Conservation (phyloP, 2,329 filamentous ascomycete species). For the Ascochyta clinopodiicola region DNA sequence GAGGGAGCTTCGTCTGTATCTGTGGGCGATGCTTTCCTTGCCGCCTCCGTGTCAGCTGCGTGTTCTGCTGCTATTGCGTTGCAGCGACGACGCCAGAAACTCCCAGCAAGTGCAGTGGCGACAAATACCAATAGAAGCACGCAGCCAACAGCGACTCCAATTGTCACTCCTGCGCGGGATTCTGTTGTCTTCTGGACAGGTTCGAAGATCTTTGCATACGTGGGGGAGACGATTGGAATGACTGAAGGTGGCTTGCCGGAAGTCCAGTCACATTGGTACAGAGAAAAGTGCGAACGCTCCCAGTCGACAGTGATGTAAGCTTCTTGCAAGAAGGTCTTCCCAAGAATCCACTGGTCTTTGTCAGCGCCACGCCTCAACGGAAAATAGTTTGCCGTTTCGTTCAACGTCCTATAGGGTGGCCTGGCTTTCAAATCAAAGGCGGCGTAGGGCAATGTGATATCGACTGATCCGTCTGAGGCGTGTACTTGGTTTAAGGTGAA, state of each 20-base stretch:
- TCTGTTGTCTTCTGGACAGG: slow-evolving; percentile 5
- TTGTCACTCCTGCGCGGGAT: slow-evolving; percentile 47
- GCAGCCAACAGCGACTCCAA: slow-evolving; percentile 53
- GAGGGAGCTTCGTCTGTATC: slow-evolving; percentile 32
- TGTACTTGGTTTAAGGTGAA: slow-evolving; percentile 51
- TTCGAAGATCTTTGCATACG: slow-evolving; percentile 23
- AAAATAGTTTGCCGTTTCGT: slow-evolving; percentile 70
- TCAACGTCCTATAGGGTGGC: slow-evolving; percentile 60
- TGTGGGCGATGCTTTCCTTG: slow-evolving; percentile 25
- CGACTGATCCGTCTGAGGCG: slow-evolving; percentile 45
- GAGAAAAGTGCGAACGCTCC: slow-evolving; percentile 55
- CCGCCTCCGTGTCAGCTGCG: slow-evolving; percentile 30
- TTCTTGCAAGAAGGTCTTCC: slow-evolving; percentile 74
- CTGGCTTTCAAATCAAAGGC: slow-evolving; percentile 57
- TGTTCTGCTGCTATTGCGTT: slow-evolving; percentile 34
- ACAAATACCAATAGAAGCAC: slow-evolving; percentile 44
- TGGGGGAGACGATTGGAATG: slow-evolving; percentile 42
- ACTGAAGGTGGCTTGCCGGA: slow-evolving; percentile 37
- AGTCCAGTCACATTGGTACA: slow-evolving; percentile 50
- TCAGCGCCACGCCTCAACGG: slow-evolving; percentile 65
- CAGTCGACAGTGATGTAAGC: slow-evolving; percentile 61
- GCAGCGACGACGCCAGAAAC: slow-evolving; percentile 41
- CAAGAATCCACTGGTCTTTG: slow-evolving; percentile 65
- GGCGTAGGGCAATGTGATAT: slow-evolving; percentile 57
- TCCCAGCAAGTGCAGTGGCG: slow-evolving; percentile 42